Percentiles rank a stretch among this genome's conserved stretches.
Conservation (phyloP, 139 green algal species). For the Chlamydomonas asymmetrica region DNA sequence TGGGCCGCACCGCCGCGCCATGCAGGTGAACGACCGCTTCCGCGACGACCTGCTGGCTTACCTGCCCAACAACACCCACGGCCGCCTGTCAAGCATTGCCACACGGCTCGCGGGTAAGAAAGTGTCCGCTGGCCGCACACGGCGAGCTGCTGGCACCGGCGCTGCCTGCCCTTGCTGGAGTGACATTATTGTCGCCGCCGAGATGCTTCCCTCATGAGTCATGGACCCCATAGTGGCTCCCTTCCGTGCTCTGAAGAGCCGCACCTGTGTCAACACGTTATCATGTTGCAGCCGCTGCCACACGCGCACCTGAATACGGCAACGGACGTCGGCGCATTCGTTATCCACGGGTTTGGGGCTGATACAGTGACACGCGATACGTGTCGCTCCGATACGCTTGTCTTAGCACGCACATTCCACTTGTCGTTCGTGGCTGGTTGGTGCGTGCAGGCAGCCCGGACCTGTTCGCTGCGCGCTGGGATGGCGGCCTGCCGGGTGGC, state of each 20-base stretch:
- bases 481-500: constrained; percentile 43
- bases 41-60: constrained; percentile 19
- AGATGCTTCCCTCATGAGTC: too few relatives aligned
- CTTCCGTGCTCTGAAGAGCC: too few relatives aligned
- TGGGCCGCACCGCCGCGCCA: background rate
- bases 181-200: too few relatives aligned
- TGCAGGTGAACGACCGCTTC: constrained; percentile 37
- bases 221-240: too few relatives aligned
- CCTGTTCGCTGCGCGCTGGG: constrained; percentile 52
- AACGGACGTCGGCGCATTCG: background rate
- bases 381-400: background rate
- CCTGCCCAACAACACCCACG: constrained; percentile 15
- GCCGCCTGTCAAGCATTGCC: constrained; percentile 28
- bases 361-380: constrained; percentile 5
- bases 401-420: background rate
- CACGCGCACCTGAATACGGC: background rate
- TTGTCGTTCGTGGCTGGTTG: too few relatives aligned
- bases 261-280: background rate
- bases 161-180: too few relatives aligned
- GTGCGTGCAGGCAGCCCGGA: constrained; percentile 40
- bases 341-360: too few relatives aligned
- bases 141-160: too few relatives aligned
- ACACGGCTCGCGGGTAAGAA: constrained; percentile 32
- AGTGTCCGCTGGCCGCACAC: background rate
- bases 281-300: background rate